Conservation (phyloP, 2,329 filamentous ascomycete species). For the Sclerotinia minor region DNA sequence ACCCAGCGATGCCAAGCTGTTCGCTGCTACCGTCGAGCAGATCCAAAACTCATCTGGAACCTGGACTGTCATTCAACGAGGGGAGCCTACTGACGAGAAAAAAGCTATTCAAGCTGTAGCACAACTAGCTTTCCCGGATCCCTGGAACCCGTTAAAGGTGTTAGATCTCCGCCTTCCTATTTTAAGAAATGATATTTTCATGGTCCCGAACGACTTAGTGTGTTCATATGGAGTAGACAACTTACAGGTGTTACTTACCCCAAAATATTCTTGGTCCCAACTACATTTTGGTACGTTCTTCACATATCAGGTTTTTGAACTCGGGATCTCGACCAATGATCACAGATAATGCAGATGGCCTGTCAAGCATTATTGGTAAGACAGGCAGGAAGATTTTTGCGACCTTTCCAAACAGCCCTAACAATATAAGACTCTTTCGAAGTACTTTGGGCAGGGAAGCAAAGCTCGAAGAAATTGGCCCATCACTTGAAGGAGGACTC, state of each 20-base stretch:
- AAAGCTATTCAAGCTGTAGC: not conserved
- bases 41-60: not conserved
- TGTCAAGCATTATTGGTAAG: not conserved
- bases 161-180: not conserved
- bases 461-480: not conserved
- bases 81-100: not conserved
- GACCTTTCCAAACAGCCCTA: constrained; percentile 1
- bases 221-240: not conserved
- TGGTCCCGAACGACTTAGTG: not conserved
- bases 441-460: not conserved
- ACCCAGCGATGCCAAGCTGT: not conserved
- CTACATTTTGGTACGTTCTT: constrained; percentile 1
- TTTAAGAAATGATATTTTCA: not conserved
- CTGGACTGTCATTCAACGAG: not conserved
- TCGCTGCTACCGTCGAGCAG: not conserved
- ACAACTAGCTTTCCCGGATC: not conserved
- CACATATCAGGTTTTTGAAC: not conserved
- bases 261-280: not conserved
- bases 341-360: not conserved
- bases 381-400: not conserved
- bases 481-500: not conserved
- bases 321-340: not conserved
- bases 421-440: constrained; percentile 5
- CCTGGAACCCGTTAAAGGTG: not conserved
- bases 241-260: not conserved